A percentile compares a stretch with the other conserved stretches of the same genome.
phyloP scores from a whole-genome alignment of 208 protist species.

The Leishmania martiniquensis region DNA sequence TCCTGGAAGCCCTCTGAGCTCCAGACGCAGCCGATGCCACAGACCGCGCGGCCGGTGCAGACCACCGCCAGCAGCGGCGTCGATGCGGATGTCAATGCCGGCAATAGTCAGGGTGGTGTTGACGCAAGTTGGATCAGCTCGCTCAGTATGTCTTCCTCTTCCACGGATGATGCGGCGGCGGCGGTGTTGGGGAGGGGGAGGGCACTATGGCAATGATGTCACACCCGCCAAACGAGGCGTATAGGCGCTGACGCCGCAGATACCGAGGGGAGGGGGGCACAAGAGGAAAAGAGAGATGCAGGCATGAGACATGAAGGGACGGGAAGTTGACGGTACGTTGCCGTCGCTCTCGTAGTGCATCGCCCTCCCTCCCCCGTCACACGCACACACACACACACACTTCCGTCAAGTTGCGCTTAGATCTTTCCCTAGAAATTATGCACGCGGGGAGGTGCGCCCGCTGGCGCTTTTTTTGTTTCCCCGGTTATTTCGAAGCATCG shows the following conservation, averaged over 20 bases:
- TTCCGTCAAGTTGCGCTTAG: background rate
- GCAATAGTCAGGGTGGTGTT: slow-evolving; percentile 15
- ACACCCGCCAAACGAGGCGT: background rate
- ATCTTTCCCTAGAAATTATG: too few species aligned
- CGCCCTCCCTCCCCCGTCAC: background rate
- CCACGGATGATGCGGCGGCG: background rate
- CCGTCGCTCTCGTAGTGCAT: slow-evolving; percentile 1
- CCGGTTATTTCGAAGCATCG: too few species aligned
- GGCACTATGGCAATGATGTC: too few species aligned
- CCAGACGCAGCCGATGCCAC: background rate
- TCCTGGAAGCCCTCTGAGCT: background rate
- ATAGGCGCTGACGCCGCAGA: background rate
- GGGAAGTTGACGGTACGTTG: too few species aligned
- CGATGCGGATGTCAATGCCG: background rate
- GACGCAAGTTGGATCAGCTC: slow-evolving; percentile 15
- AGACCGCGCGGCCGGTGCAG: background rate
- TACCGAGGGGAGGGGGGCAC: background rate
- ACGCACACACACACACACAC: slow-evolving; percentile 3
- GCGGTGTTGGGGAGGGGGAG: too few species aligned
- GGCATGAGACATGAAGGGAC: too few species aligned
- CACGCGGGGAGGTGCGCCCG: too few species aligned
- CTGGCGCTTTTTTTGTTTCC: too few species aligned
- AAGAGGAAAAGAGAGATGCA: too few species aligned
- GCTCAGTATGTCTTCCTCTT: background rate
- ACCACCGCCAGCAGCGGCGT: background rate